A percentile compares a stretch with the other conserved stretches of the same genome.
These are phyloP conservation scores for Cutaneotrichosporon sp. DNA, from an alignment of 1,284 basidiomycete species.

Conservation along the genomic window DNA sequence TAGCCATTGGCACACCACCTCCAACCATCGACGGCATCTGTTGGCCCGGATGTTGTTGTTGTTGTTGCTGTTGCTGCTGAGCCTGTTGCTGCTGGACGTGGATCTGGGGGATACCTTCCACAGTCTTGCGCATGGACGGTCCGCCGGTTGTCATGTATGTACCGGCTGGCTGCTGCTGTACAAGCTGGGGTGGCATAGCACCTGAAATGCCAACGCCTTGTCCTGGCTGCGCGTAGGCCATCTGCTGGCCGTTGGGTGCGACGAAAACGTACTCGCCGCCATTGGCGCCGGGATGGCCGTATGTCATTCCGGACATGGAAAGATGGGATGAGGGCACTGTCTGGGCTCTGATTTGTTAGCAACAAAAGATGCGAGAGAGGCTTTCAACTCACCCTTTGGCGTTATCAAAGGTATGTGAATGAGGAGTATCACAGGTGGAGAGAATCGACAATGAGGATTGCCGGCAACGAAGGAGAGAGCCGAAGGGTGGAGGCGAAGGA, in stretches of 20 bases:
- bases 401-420: neutral
- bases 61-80: slow-evolving; percentile 8
- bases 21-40: slow-evolving; percentile 3
- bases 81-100: slow-evolving; percentile 21
- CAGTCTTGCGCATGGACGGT: slow-evolving; percentile 26
- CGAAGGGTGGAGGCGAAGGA: neutral
- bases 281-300: slow-evolving; percentile 18
- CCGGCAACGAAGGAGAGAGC: neutral
- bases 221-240: slow-evolving; percentile 8
- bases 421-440: neutral
- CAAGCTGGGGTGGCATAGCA: slow-evolving; percentile 1
- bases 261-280: slow-evolving; percentile 18
- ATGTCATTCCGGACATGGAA: slow-evolving; percentile 21
- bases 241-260: slow-evolving; percentile 11
- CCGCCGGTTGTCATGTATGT: slow-evolving; percentile 15
- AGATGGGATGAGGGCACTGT: neutral
- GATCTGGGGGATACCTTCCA: slow-evolving; percentile 27
- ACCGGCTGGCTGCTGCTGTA: neutral
- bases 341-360: neutral
- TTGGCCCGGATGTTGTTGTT: neutral
- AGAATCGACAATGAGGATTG: neutral
- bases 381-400: neutral
- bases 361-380: neutral
- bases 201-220: neutral
- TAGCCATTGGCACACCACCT: slow-evolving; percentile 11